phyloP scores from a whole-genome alignment of 805 yeast genomes.

The Nakazawaea populi region DNA sequence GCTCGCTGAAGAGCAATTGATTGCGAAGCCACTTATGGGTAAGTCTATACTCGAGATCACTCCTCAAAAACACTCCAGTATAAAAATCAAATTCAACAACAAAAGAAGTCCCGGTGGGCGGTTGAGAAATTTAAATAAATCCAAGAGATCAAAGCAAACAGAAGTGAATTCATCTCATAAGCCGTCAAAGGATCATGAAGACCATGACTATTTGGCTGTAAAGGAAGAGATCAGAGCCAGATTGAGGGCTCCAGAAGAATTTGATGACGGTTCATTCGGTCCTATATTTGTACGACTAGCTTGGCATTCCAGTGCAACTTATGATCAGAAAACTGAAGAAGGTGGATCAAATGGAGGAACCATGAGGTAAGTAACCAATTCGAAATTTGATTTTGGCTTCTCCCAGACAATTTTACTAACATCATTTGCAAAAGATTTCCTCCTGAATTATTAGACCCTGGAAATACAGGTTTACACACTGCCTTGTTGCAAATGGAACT shows the following conservation, averaged over 20 bases:
- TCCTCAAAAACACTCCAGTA: background rate
- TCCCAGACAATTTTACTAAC: background rate
- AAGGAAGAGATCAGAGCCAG: slow-evolving; percentile 28
- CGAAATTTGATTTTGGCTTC: background rate
- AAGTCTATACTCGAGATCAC: background rate
- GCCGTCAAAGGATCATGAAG: slow-evolving; percentile 11
- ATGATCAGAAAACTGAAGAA: slow-evolving; percentile 42
- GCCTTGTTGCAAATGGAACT: slow-evolving; percentile 54
- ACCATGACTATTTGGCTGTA: slow-evolving; percentile 25
- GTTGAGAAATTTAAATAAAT: background rate
- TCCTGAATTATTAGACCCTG: slow-evolving; percentile 50
- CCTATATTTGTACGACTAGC: slow-evolving; percentile 77
- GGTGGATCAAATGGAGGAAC: slow-evolving; percentile 77
- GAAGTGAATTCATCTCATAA: background rate
- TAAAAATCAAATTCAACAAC: slow-evolving; percentile 4
- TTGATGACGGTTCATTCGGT: slow-evolving; percentile 67
- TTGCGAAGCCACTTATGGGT: background rate
- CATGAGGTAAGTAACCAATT: slow-evolving; percentile 30
- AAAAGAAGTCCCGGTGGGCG: background rate
- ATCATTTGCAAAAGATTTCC: slow-evolving; percentile 23
- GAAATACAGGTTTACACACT: slow-evolving; percentile 58
- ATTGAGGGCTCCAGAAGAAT: slow-evolving; percentile 33
- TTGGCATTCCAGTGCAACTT: slow-evolving; percentile 88
- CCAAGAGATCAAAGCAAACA: background rate
- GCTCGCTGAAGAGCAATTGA: background rate